A percentile compares a stretch with the other conserved stretches of the same genome.
Conservation (phyloP, 306 rosid species). For the Alnus glutinosa region DNA sequence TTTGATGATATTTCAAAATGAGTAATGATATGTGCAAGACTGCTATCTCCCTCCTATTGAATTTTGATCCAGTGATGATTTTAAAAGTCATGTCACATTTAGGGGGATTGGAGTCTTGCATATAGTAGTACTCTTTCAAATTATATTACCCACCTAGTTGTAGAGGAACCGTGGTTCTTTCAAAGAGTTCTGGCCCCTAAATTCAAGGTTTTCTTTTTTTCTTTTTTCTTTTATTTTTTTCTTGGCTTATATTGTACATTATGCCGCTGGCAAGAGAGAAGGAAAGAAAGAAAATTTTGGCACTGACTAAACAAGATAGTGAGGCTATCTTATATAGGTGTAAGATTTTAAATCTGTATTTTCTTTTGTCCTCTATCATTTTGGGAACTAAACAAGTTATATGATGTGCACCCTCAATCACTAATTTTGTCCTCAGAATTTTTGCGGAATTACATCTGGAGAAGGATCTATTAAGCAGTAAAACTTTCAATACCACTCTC, state of each 20-base stretch:
- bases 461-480: neutral
- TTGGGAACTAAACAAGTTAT: neutral
- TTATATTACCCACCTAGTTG: conserved; percentile 5
- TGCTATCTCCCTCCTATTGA: too few relatives aligned
- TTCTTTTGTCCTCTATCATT: neutral
- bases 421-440: too few relatives aligned
- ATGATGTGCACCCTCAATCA: too few relatives aligned
- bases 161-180: neutral
- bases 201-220: too few relatives aligned
- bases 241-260: neutral
- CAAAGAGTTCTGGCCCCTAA: conserved; percentile 1
- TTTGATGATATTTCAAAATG: neutral
- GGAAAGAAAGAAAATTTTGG: neutral
- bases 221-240: neutral
- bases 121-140: too few relatives aligned
- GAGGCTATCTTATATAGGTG: neutral
- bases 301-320: too few relatives aligned
- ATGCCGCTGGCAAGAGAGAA: neutral
- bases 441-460: neutral
- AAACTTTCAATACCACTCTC: neutral
- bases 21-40: too few relatives aligned
- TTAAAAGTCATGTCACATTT: too few relatives aligned
- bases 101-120: too few relatives aligned
- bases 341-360: neutral
- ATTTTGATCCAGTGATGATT: too few relatives aligned